phyloP scores from a whole-genome alignment of 768 basidiomycete species.

The Naganishia onofrii region DNA sequence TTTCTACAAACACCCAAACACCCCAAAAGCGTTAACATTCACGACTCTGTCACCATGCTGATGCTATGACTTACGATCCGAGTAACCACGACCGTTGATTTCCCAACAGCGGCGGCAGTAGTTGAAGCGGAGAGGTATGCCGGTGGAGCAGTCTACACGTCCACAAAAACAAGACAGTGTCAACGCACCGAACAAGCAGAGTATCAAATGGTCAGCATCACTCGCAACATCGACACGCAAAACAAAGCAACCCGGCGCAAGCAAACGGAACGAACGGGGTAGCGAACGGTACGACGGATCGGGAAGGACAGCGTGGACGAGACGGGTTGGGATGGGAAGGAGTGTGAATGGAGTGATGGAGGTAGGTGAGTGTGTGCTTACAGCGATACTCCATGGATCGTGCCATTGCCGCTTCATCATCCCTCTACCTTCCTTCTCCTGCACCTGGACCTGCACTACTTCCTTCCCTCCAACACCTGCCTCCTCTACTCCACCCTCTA shows the following conservation, averaged over 20 bases:
- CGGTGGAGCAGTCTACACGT: background rate
- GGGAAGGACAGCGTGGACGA: background rate
- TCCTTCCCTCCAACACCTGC: background rate
- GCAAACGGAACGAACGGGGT: no score
- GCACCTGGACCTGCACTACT: background rate
- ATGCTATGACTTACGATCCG: background rate
- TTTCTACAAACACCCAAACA: background rate
- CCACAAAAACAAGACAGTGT: no score
- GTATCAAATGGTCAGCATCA: no score
- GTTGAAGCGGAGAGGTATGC: background rate
- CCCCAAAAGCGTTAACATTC: background rate
- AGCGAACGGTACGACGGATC: background rate
- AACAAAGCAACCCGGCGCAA: no score
- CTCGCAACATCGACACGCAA: no score
- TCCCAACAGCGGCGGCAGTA: background rate
- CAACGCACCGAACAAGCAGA: no score
- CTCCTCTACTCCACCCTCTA: background rate
- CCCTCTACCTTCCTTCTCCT: background rate
- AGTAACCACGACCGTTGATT: background rate
- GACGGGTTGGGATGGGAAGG: background rate
- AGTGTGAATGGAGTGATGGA: background rate
- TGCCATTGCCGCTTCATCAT: constrained; percentile 15
- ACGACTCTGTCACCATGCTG: no score
- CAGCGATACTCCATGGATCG: constrained; percentile 7
- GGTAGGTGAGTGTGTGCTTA: background rate